These are phyloP conservation scores for Trichoderma sp. DNA, from an alignment of 2,329 filamentous ascomycete species.

Conservation along the genomic window DNA sequence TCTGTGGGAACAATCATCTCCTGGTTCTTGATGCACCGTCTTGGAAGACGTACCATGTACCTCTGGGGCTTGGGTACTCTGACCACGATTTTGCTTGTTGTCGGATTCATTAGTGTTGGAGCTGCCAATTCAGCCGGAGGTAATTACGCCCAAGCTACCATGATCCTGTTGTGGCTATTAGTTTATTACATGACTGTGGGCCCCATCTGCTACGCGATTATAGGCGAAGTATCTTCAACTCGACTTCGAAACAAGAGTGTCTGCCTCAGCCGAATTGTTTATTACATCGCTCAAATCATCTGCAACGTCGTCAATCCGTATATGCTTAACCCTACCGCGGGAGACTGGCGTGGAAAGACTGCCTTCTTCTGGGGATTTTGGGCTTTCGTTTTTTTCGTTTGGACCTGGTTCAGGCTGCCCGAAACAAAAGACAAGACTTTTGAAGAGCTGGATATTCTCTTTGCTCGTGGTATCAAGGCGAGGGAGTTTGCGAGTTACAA, in stretches of 20 bases:
- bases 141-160: conserved; percentile 33
- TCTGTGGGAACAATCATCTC: conserved; percentile 31
- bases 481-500: conserved; percentile 38
- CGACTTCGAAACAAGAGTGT: conserved; percentile 39
- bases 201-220: conserved; percentile 41
- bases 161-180: conserved; percentile 41
- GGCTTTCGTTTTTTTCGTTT: conserved; percentile 47
- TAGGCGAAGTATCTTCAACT: conserved; percentile 38
- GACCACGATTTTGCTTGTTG: conserved; percentile 32
- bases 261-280: conserved; percentile 34
- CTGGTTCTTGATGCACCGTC: conserved; percentile 37
- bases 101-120: conserved; percentile 31
- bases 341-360: conserved; percentile 29
- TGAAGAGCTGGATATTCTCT: conserved; percentile 54
- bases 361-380: neutral
- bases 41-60: conserved; percentile 40
- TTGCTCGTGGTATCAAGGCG: conserved; percentile 40
- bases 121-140: conserved; percentile 20
- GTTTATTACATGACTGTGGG: conserved; percentile 40
- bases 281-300: conserved; percentile 26
- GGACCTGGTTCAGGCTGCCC: conserved; percentile 50
- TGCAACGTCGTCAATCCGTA: conserved; percentile 29
- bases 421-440: conserved; percentile 50
- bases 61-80: conserved; percentile 35
- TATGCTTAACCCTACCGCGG: conserved; percentile 30